Percentiles rank a stretch among this genome's conserved stretches.
These are phyloP conservation scores for Suzukiozyma palmioleophila DNA, from an alignment of 1,139 yeast species.

Conservation along the genomic window DNA sequence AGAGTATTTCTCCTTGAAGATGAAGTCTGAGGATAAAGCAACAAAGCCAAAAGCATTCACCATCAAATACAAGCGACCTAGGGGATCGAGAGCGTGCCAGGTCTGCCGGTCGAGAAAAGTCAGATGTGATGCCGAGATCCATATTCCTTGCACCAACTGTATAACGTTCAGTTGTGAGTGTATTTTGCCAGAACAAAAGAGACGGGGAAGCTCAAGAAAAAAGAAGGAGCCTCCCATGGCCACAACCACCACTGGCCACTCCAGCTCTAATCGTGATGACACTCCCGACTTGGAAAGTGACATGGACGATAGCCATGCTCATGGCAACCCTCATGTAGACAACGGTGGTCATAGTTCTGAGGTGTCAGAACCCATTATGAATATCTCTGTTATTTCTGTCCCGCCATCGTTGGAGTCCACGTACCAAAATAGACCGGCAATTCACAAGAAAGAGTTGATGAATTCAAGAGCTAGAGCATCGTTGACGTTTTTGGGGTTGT, in stretches of 20 bases:
- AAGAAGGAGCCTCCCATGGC: conserved; percentile 1
- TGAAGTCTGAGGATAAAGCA: conserved; percentile 2
- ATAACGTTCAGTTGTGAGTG: conserved; percentile 75
- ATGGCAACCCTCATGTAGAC: conserved; percentile 1
- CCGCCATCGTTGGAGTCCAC: conserved; percentile 43
- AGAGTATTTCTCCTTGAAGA: not conserved
- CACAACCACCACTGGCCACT: too few relatives aligned
- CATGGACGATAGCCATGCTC: conserved; percentile 5
- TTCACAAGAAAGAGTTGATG: conserved; percentile 32
- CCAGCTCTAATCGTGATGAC: conserved; percentile 1
- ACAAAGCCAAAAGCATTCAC: conserved; percentile 49
- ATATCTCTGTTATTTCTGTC: conserved; percentile 40
- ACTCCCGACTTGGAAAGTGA: conserved; percentile 1
- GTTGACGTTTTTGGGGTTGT: conserved; percentile 40
- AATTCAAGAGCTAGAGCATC: conserved; percentile 27
- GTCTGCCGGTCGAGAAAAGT: conserved; percentile 71
- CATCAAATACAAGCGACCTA: conserved; percentile 45
- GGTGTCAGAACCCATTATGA: conserved; percentile 37
- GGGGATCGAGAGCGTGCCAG: conserved; percentile 52
- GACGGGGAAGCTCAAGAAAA: conserved; percentile 26
- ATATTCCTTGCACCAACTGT: conserved; percentile 75
- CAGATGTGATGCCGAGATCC: conserved; percentile 64
- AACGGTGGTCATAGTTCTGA: conserved; percentile 5
- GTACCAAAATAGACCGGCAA: conserved; percentile 37
- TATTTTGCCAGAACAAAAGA: conserved; percentile 55